phyloP scores from a whole-genome alignment of 2,329 filamentous ascomycete genomes.

The Aspergillus melleus region DNA sequence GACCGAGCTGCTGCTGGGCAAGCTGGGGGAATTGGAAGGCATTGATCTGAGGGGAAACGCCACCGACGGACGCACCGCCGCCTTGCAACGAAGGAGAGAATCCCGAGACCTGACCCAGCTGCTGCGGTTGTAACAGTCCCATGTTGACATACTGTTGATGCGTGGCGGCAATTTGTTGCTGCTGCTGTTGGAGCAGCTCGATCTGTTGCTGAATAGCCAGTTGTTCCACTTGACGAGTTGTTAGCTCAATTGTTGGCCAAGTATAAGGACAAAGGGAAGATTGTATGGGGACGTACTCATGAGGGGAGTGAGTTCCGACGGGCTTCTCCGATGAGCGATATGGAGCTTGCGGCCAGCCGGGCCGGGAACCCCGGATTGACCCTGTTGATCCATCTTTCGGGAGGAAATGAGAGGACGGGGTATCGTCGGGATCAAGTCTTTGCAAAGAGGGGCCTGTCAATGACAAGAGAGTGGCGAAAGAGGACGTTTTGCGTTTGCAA shows the following conservation, averaged over 20 bases:
- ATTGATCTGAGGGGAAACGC: slow-evolving; percentile 71
- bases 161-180: slow-evolving; percentile 94
- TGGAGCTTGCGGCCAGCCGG: slow-evolving; percentile 87
- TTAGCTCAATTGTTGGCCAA: slow-evolving; percentile 16
- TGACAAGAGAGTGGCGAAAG: slow-evolving; percentile 25
- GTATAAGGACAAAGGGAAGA: slow-evolving; percentile 44
- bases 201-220: slow-evolving; percentile 97
- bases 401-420: slow-evolving; percentile 19
- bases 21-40: slow-evolving; percentile 89
- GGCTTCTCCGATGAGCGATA: slow-evolving; percentile 95
- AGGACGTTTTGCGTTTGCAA: slow-evolving; percentile 24
- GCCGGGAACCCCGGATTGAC: slow-evolving; percentile 58
- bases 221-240: slow-evolving; percentile 74
- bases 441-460: slow-evolving; percentile 1
- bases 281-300: slow-evolving; percentile 75
- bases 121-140: slow-evolving; percentile 87
- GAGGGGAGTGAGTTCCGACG: slow-evolving; percentile 92
- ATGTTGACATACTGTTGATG: slow-evolving; percentile 98
- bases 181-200: slow-evolving; percentile 93
- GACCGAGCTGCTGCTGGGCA: slow-evolving; percentile 66
- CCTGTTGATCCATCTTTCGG: slow-evolving; percentile 65
- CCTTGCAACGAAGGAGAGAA: slow-evolving; percentile 75
- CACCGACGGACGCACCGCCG: slow-evolving; percentile 66
- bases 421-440: slow-evolving; percentile 2
- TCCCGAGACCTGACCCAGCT: slow-evolving; percentile 69